Conservation (phyloP, 2,329 filamentous ascomycete species). For the Emergomyces orientalis region DNA sequence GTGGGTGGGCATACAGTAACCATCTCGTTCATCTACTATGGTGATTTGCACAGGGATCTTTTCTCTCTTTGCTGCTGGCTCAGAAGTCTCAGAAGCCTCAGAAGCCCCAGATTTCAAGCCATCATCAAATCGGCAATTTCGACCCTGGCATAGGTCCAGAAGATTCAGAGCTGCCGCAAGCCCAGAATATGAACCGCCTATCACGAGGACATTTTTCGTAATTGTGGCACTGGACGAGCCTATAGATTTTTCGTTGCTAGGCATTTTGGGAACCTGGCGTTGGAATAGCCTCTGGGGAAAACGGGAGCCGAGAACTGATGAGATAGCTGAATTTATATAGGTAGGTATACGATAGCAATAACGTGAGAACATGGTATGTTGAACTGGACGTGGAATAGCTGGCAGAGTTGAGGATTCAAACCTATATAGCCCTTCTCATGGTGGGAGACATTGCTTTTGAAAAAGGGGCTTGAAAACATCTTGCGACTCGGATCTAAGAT, state of each 20-base stretch:
- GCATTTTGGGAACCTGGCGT: slow-evolving; percentile 27
- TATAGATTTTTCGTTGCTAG: slow-evolving; percentile 4
- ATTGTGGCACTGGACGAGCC: neutral
- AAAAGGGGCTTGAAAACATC: neutral
- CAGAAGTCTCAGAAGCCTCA: slow-evolving; percentile 8
- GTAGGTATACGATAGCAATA: neutral
- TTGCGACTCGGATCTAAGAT: neutral
- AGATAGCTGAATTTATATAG: neutral
- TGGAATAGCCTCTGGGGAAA: neutral
- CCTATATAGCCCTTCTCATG: too few relatives aligned
- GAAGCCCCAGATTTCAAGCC: slow-evolving; percentile 5
- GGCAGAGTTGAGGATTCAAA: neutral
- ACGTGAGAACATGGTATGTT: neutral
- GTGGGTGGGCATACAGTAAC: slow-evolving; percentile 52
- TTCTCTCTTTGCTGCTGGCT: slow-evolving; percentile 20
- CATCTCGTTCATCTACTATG: slow-evolving; percentile 64
- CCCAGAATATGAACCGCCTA: slow-evolving; percentile 64
- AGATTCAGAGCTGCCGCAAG: slow-evolving; percentile 58
- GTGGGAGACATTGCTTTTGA: neutral
- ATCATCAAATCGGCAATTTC: slow-evolving; percentile 33
- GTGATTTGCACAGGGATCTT: slow-evolving; percentile 55
- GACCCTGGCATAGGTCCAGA: slow-evolving; percentile 54
- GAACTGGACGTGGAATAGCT: neutral
- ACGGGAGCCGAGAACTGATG: neutral
- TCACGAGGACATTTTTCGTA: slow-evolving; percentile 49